phyloP scores from a whole-genome alignment of 257 asterid genomes.

The Solanum bukasovii region DNA sequence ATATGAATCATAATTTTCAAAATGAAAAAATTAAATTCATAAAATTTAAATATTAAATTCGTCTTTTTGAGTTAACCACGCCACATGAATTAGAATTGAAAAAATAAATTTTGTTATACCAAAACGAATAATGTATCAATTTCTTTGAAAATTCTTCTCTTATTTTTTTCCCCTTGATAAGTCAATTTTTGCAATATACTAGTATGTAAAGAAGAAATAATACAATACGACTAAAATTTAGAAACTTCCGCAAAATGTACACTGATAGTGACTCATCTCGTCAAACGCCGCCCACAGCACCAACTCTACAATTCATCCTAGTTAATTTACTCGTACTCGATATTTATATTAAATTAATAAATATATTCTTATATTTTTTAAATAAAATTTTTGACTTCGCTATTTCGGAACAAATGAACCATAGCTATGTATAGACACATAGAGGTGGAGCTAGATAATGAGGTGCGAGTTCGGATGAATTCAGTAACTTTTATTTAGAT shows the following conservation, averaged over 20 bases:
- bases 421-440: too few species aligned
- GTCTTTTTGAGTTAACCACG: not conserved
- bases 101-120: not conserved
- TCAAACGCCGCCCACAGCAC: not conserved
- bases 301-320: not conserved
- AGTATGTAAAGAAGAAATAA: not conserved
- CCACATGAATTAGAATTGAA: not conserved
- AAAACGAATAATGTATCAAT: not conserved
- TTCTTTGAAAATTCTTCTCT: not conserved
- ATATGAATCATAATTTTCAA: not conserved
- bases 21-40: not conserved
- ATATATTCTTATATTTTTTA: not conserved
- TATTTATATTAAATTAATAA: not conserved
- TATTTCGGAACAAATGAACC: too few species aligned
- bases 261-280: not conserved
- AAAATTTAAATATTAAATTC: not conserved
- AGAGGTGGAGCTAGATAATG: not conserved
- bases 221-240: not conserved
- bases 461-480: rapidly evolving
- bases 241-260: not conserved
- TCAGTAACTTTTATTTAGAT: too few species aligned
- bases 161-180: not conserved
- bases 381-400: too few species aligned
- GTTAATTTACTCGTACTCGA: not conserved
- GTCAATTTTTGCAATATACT: not conserved